Base-by-base conservation (phyloP, 1,284 basidiomycete genomes). In the Ustilago xerochloae region DNA sequence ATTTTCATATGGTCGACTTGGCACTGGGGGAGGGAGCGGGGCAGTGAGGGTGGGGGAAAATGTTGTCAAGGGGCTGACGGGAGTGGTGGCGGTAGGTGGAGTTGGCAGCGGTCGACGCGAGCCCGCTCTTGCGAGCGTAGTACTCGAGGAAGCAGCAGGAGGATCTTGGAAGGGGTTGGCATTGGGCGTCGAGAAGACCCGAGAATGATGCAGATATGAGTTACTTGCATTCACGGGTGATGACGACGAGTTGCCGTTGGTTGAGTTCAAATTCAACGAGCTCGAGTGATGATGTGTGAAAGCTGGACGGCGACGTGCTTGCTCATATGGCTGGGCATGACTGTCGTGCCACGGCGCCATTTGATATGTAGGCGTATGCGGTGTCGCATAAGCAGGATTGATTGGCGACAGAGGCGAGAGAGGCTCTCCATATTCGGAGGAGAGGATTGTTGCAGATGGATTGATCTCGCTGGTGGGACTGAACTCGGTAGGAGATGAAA, bases 21-120 rank as follows among this genome's bases (percentile, higher is more conserved):
- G 32, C 32, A 10, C 10, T 33, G 9, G 32, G 9, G 32, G 32
- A 9, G 32, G 32, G 9, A 33, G 6, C 15, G 38, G 16, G 36
- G 20, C 5, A 26, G n/a, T 24, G 63, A 16, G 9, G n/a, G 29
- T 10, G 24, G 63, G 50, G 2, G 55, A 39, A 29, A 46, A 28
- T 1, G 48, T 48, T 8, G 50, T 46, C 46, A 63, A 28, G 12
- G 59, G 46, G 26, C 50, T 50, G 33, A 49, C 26, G 12, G 65
- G 59, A 18, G 59, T 49, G 4, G 46, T 29, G n/a, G 64, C n/a
- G 9, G 65, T 45, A 3, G 65, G 65, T 4, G 65, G 65, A 2
- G 50, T 68, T 10, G 65, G 65, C 18, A 68, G 55, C 5, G 65
- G 65, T 33, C 59, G 65, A 29, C 59, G 65, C 6, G 65, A 62